phyloP scores from a whole-genome alignment of 2,329 filamentous ascomycete genomes.

The Nothomitra cinnamomea region DNA sequence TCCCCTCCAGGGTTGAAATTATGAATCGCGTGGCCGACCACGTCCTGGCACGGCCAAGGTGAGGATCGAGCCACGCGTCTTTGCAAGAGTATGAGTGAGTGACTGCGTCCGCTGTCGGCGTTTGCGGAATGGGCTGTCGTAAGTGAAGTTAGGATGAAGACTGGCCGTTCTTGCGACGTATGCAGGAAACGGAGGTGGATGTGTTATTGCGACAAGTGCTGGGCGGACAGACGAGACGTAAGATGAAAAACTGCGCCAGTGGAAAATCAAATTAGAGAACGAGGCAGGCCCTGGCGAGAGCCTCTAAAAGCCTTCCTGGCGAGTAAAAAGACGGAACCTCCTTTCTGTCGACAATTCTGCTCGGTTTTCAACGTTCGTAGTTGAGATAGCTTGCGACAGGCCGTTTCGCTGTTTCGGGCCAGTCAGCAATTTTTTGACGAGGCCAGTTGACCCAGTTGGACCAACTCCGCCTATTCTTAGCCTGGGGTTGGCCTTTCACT shows the following conservation, averaged over 20 bases:
- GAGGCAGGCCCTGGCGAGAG: neutral
- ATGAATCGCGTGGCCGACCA: neutral
- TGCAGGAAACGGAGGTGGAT: neutral
- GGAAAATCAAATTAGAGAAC: neutral
- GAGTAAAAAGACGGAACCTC: neutral
- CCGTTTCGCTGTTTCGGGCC: neutral
- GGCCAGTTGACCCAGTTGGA: neutral
- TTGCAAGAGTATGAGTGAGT: neutral
- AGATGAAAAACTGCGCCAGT: neutral
- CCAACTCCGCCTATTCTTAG: neutral
- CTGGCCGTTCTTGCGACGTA: constrained; percentile 2
- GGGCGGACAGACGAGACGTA: neutral
- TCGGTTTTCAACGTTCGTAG: neutral
- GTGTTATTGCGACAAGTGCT: neutral
- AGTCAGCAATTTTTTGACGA: neutral
- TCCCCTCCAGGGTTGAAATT: neutral
- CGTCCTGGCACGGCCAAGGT: neutral
- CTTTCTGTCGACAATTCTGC: no score
- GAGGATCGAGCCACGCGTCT: neutral
- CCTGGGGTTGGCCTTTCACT: neutral
- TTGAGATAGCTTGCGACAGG: neutral
- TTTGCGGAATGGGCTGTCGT: neutral
- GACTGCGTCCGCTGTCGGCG: neutral
- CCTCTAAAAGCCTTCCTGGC: neutral
- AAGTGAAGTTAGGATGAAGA: neutral